A percentile compares a stretch with the other conserved stretches of the same genome.
These are phyloP conservation scores for Malassezia pachydermatis DNA, from an alignment of 1,284 basidiomycete genomes.

Conservation along the genomic window DNA sequence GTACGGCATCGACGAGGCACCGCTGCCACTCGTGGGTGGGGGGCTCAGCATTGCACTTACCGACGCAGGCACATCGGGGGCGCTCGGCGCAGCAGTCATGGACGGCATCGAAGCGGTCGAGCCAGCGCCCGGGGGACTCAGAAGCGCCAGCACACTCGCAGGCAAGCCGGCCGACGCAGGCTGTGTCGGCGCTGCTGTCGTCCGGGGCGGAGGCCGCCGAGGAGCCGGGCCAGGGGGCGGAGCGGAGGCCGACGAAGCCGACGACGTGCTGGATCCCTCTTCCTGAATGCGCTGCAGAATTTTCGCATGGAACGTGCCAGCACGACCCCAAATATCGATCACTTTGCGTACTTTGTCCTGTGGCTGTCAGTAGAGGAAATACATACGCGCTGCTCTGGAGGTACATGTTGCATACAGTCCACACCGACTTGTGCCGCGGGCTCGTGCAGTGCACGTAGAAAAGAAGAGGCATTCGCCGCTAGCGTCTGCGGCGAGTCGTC, in stretches of 20 bases:
- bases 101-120: neutral
- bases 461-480: constrained; percentile 17
- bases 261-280: neutral
- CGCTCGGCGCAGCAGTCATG: neutral
- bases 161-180: constrained; percentile 9
- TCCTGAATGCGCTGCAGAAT: constrained; percentile 20
- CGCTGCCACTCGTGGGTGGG: neutral
- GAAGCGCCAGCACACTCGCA: constrained; percentile 20
- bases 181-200: neutral
- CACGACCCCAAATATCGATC: constrained; percentile 31
- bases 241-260: neutral
- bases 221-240: neutral
- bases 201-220: too few species aligned
- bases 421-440: constrained; percentile 20
- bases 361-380: too few species aligned
- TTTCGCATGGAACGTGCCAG: constrained; percentile 22
- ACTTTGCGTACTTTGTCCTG: constrained; percentile 34
- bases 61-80: neutral
- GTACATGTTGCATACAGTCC: constrained; percentile 17
- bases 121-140: constrained; percentile 16
- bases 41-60: too few species aligned
- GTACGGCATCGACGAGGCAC: neutral
- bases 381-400: constrained; percentile 23
- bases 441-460: constrained; percentile 16
- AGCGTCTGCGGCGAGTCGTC: constrained; percentile 7